Base-by-base conservation (phyloP, 192 early-diverging fungal species). In the Geosiphon pyriformis region DNA sequence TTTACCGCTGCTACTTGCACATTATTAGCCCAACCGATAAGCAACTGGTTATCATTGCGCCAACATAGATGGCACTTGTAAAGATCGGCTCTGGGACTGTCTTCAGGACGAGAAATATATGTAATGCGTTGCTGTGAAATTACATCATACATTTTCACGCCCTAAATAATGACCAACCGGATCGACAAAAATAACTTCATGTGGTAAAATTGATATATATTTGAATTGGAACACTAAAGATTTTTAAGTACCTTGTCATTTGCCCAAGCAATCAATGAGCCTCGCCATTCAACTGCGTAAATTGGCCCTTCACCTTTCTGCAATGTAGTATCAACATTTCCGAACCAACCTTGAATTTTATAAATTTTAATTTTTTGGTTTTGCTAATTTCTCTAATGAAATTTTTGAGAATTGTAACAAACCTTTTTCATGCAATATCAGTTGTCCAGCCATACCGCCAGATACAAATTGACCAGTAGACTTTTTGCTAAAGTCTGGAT, bases 21-120 rank as follows among this genome's bases (percentile, higher is more conserved):
- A 59, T 80, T 84, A 69, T 98, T 89, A 7, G 92, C 97, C 97
- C 97, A 99, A 0, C 93, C 97, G 61, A 97, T 87, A 18, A 97
- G 69, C 47, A 99, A 74, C 4, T 87, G 87, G 17, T 68, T 78
- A 29, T 88, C 84, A 42, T 84, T 82, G 59, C 84, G 87, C 97
- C 97, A 99, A 70, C 84, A 84, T 53, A 99, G 67, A 47, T 92
- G 85, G 61, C 92, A 94, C 31, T 83, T 80, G 70, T 88, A 96
- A 22, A 96, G 77, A 67, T 99, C 95, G 1, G 87, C 73, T 17
- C 89, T 76, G 2, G 94, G 93, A 65, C 87, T 91, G 26, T 80
- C 82, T 29, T 79, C 80, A 2, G 92, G 89, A 18, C 94, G 74
- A 48, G 88, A 88, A 59, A 98, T 86, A 65, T 87, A 91, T 25